Evolutionary conservation across 1,284 basidiomycete genomes (phyloP).

Genomic region (Veloporphyrellus conicus): DNA sequence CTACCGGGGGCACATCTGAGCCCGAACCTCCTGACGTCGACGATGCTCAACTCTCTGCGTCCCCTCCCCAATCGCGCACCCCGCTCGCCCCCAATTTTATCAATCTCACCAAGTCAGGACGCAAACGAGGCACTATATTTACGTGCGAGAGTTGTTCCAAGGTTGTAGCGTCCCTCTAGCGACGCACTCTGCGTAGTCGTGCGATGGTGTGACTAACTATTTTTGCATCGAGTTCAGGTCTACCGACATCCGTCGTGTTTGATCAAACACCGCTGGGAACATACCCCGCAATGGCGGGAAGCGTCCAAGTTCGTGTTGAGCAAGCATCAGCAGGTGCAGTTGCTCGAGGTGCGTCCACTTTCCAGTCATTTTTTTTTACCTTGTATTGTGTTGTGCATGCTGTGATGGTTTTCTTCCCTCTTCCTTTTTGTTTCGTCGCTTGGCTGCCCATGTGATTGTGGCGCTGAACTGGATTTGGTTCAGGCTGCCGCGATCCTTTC

Average conservation of each 20-base stretch:
- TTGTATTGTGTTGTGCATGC: conserved; percentile 7
- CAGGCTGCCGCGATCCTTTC: conserved; percentile 93
- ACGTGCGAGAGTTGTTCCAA: conserved; percentile 91
- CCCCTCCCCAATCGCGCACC: conserved; percentile 21
- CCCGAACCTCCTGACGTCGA: conserved; percentile 13
- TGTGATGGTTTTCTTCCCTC: background rate
- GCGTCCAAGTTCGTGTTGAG: conserved; percentile 90
- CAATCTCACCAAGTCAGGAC: conserved; percentile 45
- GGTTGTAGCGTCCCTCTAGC: conserved; percentile 39
- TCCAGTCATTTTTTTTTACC: background rate
- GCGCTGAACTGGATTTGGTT: conserved; percentile 8
- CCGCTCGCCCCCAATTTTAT: conserved; percentile 32
- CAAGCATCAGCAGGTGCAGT: conserved; percentile 97
- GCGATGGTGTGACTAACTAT: conserved; percentile 1
- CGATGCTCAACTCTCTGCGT: conserved; percentile 15
- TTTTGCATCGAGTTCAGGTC: conserved; percentile 47
- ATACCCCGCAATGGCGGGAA: conserved; percentile 95
- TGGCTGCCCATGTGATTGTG: background rate
- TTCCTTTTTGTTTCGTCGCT: conserved; percentile 4
- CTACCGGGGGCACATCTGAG: conserved; percentile 4
- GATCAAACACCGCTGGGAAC: conserved; percentile 97
- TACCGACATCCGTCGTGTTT: conserved; percentile 93
- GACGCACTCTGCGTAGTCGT: background rate
- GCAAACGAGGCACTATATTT: conserved; percentile 80
- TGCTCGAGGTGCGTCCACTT: conserved; percentile 69